A percentile compares a stretch with the other conserved stretches of the same genome.
Conservation (phyloP, 768 basidiomycete species). For the Kwoniella sp. region DNA sequence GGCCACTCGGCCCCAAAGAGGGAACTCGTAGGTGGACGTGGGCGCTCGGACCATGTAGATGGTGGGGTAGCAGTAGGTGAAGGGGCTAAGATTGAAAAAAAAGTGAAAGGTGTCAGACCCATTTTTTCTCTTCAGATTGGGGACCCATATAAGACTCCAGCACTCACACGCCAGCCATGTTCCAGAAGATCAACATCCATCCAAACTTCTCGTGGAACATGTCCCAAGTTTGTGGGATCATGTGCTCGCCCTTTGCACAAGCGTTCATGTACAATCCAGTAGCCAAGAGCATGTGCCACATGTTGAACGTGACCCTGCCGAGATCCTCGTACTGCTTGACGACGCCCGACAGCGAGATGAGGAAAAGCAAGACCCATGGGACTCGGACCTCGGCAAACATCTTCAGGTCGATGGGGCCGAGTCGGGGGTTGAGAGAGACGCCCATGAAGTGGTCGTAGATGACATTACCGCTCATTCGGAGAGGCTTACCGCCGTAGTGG, state of each 20-base stretch:
- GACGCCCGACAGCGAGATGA: conserved; percentile 85
- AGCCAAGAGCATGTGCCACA: conserved; percentile 93
- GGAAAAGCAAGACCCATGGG: conserved; percentile 95
- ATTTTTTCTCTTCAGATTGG: too few relatives aligned
- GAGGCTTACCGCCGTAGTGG: conserved; percentile 65
- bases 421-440: conserved; percentile 86
- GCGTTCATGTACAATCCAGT: conserved; percentile 97
- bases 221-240: conserved; percentile 70
- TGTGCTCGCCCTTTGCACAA: conserved; percentile 77
- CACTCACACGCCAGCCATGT: conserved; percentile 56
- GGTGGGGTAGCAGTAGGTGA: conserved; percentile 93
- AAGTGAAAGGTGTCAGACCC: neutral
- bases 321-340: conserved; percentile 93
- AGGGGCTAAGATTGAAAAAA: conserved; percentile 45
- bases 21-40: conserved; percentile 82
- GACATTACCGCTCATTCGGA: conserved; percentile 92
- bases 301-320: conserved; percentile 92
- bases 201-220: conserved; percentile 98
- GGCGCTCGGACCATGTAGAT: conserved; percentile 97
- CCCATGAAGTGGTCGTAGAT: conserved; percentile 98
- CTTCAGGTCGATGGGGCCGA: conserved; percentile 89
- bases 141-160: neutral
- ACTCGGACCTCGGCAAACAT: conserved; percentile 99
- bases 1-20: conserved; percentile 70
- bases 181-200: conserved; percentile 97